Base-by-base conservation (phyloP, 2,329 filamentous ascomycete species). In the Aspergillus puulaauensis region DNA sequence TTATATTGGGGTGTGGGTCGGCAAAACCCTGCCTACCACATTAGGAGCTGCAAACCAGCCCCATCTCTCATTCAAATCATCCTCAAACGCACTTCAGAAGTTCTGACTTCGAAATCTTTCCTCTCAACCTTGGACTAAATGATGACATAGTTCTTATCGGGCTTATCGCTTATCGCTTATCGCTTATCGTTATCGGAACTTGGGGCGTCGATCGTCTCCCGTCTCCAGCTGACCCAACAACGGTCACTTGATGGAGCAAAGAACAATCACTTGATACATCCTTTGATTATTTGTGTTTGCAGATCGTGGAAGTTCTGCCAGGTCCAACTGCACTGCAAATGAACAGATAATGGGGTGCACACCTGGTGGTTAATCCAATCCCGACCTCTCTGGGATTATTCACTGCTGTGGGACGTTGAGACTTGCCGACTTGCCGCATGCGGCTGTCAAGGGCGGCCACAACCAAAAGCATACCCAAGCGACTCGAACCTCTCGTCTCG, bases 391-490 rank as follows among this genome's bases (percentile, higher is more conserved):
- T 37, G 39, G 23, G 47, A 49, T 19, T 41, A 17, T n/a, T 50
- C 37, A 39, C 39, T 27, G 43, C 23, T 45, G 43, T 45, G 43
- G 43, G 23, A 37, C 19, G 15, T 31, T 45, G 43, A 23, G 23
- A 37, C 19, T 37, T 50, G 24, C 55, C 55, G 23, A 37, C 19
- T 37, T 50, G 24, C 55, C 55, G 55, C 55, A 57, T 53, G 55
- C 55, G 48, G 55, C 40, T 21, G 6, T 39, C 39, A 53, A 39
- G 44, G 35, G 21, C 14, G 21, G 33, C 27, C 27, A 27, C 41
- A 15, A 47, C 44, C 15, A 23, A 39, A 21, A 48, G 35, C 52
- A 48, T 41, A 23, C 24, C 46, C 19, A 21, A 40, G 35, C 46
- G 14, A 40, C 19, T 19, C 31, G 11, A 12, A 50, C 35, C 44